Conservation (phyloP, 2,329 filamentous ascomycete genomes). For the Coleophoma cylindrospora region DNA sequence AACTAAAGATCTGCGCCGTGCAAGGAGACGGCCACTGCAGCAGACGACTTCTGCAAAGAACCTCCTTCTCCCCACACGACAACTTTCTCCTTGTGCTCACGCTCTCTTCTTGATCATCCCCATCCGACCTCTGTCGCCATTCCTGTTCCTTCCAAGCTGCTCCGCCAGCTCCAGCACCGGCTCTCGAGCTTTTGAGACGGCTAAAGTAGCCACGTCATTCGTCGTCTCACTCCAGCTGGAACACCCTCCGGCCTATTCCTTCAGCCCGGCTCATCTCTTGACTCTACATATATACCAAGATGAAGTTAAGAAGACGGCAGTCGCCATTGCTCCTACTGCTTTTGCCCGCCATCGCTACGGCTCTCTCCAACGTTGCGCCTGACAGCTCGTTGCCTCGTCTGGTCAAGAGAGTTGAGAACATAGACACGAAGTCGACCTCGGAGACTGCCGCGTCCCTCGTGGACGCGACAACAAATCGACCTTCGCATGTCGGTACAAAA, state of each 20-base stretch:
- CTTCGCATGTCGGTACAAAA: slow-evolving; percentile 50
- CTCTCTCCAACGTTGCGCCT: slow-evolving; percentile 26
- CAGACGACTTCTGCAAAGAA: no score
- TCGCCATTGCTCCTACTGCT: slow-evolving; percentile 56
- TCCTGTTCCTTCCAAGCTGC: neutral
- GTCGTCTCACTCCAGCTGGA: neutral
- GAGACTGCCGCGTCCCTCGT: slow-evolving; percentile 11
- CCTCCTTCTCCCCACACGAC: no score
- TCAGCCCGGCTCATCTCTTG: neutral
- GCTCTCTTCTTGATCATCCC: no score
- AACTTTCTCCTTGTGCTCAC: no score
- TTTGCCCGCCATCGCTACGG: slow-evolving; percentile 47
- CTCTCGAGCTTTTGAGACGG: neutral
- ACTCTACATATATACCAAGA: slow-evolving; percentile 26
- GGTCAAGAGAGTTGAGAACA: slow-evolving; percentile 14
- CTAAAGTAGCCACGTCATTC: slow-evolving; percentile 8
- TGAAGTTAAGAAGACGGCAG: slow-evolving; percentile 53
- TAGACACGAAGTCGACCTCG: slow-evolving; percentile 11
- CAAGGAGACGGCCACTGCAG: no score
- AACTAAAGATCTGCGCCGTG: no score
- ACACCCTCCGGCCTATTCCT: neutral
- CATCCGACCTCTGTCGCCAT: no score
- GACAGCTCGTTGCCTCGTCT: slow-evolving; percentile 16
- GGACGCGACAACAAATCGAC: slow-evolving; percentile 26
- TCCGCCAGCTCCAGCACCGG: neutral